Conservation (phyloP, 768 basidiomycete genomes). For the Psilocybe cubensis region DNA sequence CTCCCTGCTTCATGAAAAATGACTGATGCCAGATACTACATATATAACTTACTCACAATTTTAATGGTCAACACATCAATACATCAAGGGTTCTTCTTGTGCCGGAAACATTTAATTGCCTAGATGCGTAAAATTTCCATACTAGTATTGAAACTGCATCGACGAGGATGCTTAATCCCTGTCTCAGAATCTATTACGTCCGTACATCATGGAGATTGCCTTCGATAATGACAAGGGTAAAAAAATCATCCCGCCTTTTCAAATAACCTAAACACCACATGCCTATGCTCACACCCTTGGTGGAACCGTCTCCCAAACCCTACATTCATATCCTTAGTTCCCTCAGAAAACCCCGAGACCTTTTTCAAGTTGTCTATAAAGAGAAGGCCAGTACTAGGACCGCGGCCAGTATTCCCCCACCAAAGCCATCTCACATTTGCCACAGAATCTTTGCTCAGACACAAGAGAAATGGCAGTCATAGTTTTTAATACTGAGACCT, state of each 20-base stretch:
- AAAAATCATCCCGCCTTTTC: background rate
- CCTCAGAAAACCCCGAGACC: background rate
- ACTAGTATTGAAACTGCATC: no score
- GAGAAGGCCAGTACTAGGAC: background rate
- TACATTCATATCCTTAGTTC: background rate
- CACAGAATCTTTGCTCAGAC: background rate
- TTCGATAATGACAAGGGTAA: no score
- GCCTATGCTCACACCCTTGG: no score
- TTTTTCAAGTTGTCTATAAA: background rate
- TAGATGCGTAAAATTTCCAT: no score
- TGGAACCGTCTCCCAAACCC: background rate
- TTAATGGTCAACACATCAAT: no score
- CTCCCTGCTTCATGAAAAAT: background rate
- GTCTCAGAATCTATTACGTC: no score
- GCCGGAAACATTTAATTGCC: no score
- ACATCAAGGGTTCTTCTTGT: no score
- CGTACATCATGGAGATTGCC: no score
- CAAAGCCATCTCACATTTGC: background rate
- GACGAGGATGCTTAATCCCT: no score
- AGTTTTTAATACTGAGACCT: background rate
- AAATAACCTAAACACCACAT: background rate
- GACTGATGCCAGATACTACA: background rate
- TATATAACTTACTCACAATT: no score
- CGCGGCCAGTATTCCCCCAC: background rate
- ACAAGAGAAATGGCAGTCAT: background rate